A percentile compares a stretch with the other conserved stretches of the same genome.
Conservation (phyloP, 2,329 filamentous ascomycete species). For the Xylaria hypoxylon region DNA sequence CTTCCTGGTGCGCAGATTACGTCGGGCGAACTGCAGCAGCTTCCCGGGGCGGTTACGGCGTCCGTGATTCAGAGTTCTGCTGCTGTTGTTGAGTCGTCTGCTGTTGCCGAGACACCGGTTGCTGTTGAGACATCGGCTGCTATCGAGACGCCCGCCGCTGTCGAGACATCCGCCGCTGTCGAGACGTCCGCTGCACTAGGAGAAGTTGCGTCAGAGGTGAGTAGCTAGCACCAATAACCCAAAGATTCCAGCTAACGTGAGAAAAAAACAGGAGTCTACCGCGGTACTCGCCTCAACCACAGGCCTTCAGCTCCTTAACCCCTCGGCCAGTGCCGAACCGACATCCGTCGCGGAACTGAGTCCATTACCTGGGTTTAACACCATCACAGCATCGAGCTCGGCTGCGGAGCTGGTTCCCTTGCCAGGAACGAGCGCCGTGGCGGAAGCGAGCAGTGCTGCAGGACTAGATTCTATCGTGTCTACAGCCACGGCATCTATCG, state of each 20-base stretch:
- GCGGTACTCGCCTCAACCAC: constrained; percentile 20
- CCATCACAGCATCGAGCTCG: constrained; percentile 5
- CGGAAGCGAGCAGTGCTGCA: neutral
- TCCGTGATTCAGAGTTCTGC: constrained; percentile 24
- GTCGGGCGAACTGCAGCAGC: constrained; percentile 39
- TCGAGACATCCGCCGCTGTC: neutral
- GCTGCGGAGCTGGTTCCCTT: constrained; percentile 4
- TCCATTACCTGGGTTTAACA: constrained; percentile 16
- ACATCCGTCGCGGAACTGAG: constrained; percentile 3
- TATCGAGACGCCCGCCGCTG: neutral
- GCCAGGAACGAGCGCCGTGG: neutral
- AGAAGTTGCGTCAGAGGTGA: constrained; percentile 24
- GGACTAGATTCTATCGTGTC: neutral
- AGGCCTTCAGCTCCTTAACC: constrained; percentile 11
- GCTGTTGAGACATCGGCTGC: neutral
- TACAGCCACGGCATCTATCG: neutral
- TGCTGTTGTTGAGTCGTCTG: constrained; percentile 20
- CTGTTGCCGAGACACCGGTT: constrained; percentile 3
- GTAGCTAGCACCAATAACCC: neutral
- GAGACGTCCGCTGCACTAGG: constrained; percentile 13
- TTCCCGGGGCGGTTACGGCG: constrained; percentile 33
- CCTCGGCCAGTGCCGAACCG: constrained; percentile 1
- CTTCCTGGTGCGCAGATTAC: constrained; percentile 43
- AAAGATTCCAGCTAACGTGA: constrained; percentile 8
- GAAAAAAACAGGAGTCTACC: constrained; percentile 15